Evolutionary conservation across 2,329 filamentous ascomycete species (phyloP).

Genomic region (Capronia coronata): DNA sequence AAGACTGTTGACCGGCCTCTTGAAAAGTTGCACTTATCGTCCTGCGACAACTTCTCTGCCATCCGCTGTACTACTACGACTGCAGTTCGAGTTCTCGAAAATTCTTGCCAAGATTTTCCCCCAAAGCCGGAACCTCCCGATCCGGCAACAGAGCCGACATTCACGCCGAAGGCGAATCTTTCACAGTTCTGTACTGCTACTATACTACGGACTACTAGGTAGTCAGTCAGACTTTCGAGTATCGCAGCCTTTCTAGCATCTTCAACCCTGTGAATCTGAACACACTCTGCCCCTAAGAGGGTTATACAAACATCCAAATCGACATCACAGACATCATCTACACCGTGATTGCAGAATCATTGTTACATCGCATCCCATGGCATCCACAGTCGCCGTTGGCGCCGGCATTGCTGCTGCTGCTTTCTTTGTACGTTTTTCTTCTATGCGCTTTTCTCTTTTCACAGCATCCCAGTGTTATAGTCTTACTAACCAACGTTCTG

Average conservation of each 20-base stretch:
- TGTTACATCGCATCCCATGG: constrained; percentile 32
- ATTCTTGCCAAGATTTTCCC: constrained; percentile 3
- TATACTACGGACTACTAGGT: no score
- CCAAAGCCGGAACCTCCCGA: background rate
- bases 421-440: constrained; percentile 62
- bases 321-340: background rate
- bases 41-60: no score
- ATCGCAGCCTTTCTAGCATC: no score
- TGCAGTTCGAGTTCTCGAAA: constrained; percentile 1
- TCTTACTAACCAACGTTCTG: background rate
- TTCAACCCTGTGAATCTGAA: background rate
- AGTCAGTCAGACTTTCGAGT: no score
- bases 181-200: background rate
- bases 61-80: no score
- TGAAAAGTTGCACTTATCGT: background rate
- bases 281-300: background rate
- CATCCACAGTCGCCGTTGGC: constrained; percentile 40
- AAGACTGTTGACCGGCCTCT: background rate
- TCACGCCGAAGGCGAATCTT: background rate
- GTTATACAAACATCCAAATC: background rate
- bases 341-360: background rate
- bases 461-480: background rate
- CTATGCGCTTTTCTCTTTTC: background rate
- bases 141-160: constrained; percentile 1
- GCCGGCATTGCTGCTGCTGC: constrained; percentile 53